Base-by-base conservation (phyloP, 2,329 filamentous ascomycete genomes). In the Sphaerulina vaccinii region DNA sequence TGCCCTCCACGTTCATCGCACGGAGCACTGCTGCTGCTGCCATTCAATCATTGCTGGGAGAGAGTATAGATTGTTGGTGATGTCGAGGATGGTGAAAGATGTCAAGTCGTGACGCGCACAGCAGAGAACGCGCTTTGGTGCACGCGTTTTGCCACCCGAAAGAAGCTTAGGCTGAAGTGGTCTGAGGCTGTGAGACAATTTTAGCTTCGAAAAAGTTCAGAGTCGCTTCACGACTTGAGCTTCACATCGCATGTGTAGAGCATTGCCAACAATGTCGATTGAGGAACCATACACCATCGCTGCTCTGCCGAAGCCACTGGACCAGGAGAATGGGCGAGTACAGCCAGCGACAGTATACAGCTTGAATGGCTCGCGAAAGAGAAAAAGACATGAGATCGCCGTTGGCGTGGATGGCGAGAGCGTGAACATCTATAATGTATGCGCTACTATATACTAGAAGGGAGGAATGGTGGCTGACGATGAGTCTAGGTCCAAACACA, bases 381-480 rank as follows among this genome's bases (percentile, higher is more conserved):
- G 80, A 65, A 84, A 84, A 70, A 73, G 82, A 65, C 78, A 82
- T 61, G 82, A 85, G 63, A 73, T 85, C 45, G 80, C 74, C 24
- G 75, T 82, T 16, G 80, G 75, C 1, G 71, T 84, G 11, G 81
- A 85, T 64, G 81, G 81, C 33, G 80, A 85, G 64, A 78, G 79
- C 23, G 70, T 85, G 43, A 83, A 79, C 57, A 77, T 85, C 29
- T 84, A 84, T 69, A 81, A 82, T 68, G 82, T 84, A 72, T 41
- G 68, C 22, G 18, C 18, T 21, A 8, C 16, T 4, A 19, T 22
- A 6, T 39, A 16, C 18, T 18, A 13, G 4, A 37, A 6, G 16
- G 7, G 19, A 18, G 16, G 23, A 33, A 2, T 19, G 7, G 3
- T 16, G 21, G 19, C 41, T 66, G 43, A 66, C 60, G 22, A 13